Evolutionary conservation across 2,329 filamentous ascomycete species (phyloP), one percentile per base, ranked within the genome.

Genomic region (Colletotrichum lentis): DNA sequence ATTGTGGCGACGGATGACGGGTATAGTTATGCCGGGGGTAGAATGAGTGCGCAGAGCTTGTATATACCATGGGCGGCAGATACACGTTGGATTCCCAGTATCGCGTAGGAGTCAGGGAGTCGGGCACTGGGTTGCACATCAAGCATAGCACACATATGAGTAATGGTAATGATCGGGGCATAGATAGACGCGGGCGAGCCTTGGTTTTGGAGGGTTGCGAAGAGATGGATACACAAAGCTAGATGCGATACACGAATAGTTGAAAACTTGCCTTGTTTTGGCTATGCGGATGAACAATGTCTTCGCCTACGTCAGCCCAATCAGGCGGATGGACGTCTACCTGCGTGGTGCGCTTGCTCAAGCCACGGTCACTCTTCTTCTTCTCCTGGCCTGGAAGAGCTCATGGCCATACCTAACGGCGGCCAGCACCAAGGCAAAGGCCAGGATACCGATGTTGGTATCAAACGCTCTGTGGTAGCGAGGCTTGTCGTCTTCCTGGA

Each of bases 401-500:
- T 85, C 82, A 43, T 85, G 83, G 12, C 83, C 64, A 65, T 78
- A 83, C 35, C 84, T 75, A 5, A 81, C 66, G 3, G 79, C 67
- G 11, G 82, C 81, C 3, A 85, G 71, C 0, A 72, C 11, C 1
- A 84, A 70, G 14, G 81, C 83, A n/a, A 83, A 70, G 0, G 79
- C 71, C 5, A 86, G 77, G 0, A 86, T 77, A 3, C 76, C 80
- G 35, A 82, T 81, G 49, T 78, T 78, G 65, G 85, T 76, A 24
- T 76, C 79, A 72, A 86, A 88, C 1, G 80, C 85, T 18, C 83
- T 80, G 3, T 81, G 80, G 73, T 87, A 87, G 1, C 79, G 77
- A 0, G 85, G 85, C 52, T 74, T 75, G 71, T 87, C 85, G 60
- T 86, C 83, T 0, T 76, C 70, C 24, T 83, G 83, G 80, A 88